A percentile compares a stretch with the other conserved stretches of the same genome.
These are phyloP conservation scores for Rubroshorea leprosula DNA, from an alignment of 345 rosid species.

Conservation along the genomic window DNA sequence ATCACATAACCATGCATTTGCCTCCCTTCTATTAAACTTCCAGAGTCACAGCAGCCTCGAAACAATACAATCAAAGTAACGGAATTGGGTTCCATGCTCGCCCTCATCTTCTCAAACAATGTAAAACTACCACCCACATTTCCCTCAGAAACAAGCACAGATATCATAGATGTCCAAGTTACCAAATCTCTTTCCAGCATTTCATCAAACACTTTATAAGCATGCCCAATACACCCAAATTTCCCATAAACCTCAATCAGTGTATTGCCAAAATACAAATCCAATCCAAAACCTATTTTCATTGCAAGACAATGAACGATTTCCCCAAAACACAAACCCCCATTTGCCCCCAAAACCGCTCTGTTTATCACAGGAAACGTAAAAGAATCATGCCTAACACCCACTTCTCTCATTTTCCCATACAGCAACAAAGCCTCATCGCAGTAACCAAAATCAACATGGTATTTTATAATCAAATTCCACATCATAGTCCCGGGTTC, in stretches of 20 bases:
- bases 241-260: constrained; percentile 26
- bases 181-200: constrained; percentile 36
- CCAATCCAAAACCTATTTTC: constrained; percentile 25
- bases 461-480: background rate
- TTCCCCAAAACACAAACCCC: background rate
- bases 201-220: constrained; percentile 23
- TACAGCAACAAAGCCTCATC: background rate
- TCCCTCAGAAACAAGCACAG: constrained; percentile 25
- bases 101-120: constrained; percentile 28
- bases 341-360: background rate
- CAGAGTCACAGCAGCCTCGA: constrained; percentile 25
- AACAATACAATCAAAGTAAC: constrained; percentile 33
- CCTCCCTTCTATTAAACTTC: constrained; percentile 17
- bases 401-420: constrained; percentile 23
- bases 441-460: background rate
- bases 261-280: constrained; percentile 34
- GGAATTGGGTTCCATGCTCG: constrained; percentile 25
- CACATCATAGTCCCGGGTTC: constrained; percentile 10
- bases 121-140: constrained; percentile 12
- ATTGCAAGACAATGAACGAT: background rate
- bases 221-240: constrained; percentile 10
- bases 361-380: background rate
- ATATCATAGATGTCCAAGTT: constrained; percentile 33
- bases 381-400: background rate
- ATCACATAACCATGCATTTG: constrained; percentile 27